phyloP scores from a whole-genome alignment of 2,329 filamentous ascomycete genomes.

The Teratosphaeria viscida region DNA sequence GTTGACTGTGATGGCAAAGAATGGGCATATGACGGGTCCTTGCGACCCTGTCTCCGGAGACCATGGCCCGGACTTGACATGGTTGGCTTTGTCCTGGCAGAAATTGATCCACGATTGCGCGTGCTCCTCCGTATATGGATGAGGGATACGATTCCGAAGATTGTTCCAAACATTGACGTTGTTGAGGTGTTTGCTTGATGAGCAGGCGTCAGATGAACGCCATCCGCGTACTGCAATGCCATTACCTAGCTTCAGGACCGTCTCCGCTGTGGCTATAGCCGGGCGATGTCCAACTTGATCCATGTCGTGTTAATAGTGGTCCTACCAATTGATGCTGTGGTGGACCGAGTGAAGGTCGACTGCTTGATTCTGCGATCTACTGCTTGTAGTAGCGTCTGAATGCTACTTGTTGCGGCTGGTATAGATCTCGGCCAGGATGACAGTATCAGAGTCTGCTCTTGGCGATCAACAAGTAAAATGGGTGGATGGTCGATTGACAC shows the following conservation, averaged over 20 bases:
- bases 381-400: too few relatives aligned
- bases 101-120: conserved; percentile 27
- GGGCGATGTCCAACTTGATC: not conserved
- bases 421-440: too few relatives aligned
- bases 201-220: conserved; percentile 23
- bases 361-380: not conserved
- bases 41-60: conserved; percentile 7
- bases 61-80: conserved; percentile 11
- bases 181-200: conserved; percentile 19
- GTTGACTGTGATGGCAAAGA: conserved; percentile 17
- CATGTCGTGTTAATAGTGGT: not conserved
- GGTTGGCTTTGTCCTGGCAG: conserved; percentile 10
- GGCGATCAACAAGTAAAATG: too few relatives aligned
- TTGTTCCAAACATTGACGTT: conserved; percentile 25
- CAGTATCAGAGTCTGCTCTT: too few relatives aligned
- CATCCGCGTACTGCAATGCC: conserved; percentile 19
- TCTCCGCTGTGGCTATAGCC: not conserved
- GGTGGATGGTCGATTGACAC: too few relatives aligned
- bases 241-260: conserved; percentile 3
- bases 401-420: too few relatives aligned
- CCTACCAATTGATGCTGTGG: too few relatives aligned
- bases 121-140: conserved; percentile 28
- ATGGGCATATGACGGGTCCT: conserved; percentile 9
- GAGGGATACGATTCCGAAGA: conserved; percentile 29
- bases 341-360: too few relatives aligned